Evolutionary conservation across 2,329 filamentous ascomycete species (phyloP).

Genomic region (Akanthomyces muscarius): DNA sequence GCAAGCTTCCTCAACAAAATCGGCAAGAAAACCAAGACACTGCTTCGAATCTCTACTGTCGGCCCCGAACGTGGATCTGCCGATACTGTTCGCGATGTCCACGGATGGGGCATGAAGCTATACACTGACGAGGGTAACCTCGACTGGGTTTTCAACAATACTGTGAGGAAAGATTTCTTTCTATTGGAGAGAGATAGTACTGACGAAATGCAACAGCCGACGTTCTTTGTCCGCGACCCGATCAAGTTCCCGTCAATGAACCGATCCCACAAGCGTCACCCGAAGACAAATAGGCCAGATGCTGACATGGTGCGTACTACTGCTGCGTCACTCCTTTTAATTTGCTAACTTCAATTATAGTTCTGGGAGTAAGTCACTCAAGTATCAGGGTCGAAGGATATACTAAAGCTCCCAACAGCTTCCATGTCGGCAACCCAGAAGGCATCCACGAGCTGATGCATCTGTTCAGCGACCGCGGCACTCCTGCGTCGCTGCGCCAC

Average conservation of each 20-base stretch:
- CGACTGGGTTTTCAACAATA: constrained; percentile 61
- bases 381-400: too few species aligned
- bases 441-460: constrained; percentile 49
- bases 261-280: constrained; percentile 42
- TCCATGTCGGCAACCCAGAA: constrained; percentile 39
- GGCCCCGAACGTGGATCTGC: constrained; percentile 63
- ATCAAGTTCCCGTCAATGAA: constrained; percentile 46
- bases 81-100: constrained; percentile 64
- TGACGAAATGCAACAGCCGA: too few species aligned
- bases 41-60: constrained; percentile 67
- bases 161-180: constrained; percentile 38
- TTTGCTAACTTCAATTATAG: too few species aligned
- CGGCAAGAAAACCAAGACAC: constrained; percentile 53
- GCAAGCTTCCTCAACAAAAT: constrained; percentile 50
- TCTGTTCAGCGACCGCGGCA: constrained; percentile 47
- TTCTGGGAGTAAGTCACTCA: too few species aligned
- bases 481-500: constrained; percentile 42
- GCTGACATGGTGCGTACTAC: too few species aligned
- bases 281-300: constrained; percentile 38
- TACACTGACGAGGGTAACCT: constrained; percentile 68
- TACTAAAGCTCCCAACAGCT: constrained; percentile 5
- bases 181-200: too few species aligned
- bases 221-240: constrained; percentile 44
- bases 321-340: too few species aligned
- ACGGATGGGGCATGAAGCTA: constrained; percentile 46